Conservation (phyloP, 148 eudicot genomes). For the Vaccinium macrocarpon region DNA sequence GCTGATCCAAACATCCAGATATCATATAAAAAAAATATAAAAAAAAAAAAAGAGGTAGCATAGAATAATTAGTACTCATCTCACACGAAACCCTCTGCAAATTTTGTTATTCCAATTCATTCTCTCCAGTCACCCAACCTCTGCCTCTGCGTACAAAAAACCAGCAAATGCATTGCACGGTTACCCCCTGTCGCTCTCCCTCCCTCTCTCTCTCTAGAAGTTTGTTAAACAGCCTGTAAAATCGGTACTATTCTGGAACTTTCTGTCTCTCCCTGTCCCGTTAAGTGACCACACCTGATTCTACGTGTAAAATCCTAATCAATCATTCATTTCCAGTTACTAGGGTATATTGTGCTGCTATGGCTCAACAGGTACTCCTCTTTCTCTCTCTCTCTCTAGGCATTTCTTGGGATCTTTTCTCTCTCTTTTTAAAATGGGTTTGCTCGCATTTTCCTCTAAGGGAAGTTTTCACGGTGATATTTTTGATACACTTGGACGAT, state of each 20-base stretch:
- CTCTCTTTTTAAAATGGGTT: not conserved
- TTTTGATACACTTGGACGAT: too few relatives aligned
- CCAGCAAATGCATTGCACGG: not conserved
- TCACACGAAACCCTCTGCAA: slow-evolving; percentile 3
- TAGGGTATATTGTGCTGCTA: not conserved
- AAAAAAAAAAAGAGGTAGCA: too few relatives aligned
- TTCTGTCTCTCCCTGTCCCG: not conserved
- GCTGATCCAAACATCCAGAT: too few relatives aligned
- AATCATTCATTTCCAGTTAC: not conserved
- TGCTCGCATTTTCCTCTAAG: not conserved
- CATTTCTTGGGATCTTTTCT: not conserved
- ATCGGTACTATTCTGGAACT: not conserved
- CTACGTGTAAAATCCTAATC: not conserved
- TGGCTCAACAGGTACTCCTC: slow-evolving; percentile 33
- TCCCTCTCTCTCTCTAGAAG: not conserved
- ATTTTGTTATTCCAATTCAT: slow-evolving; percentile 11
- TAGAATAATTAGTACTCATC: not conserved
- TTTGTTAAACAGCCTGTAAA: not conserved
- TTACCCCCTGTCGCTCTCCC: not conserved
- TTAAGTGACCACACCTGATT: not conserved
- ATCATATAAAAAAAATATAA: too few relatives aligned
- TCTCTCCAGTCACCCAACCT: slow-evolving; percentile 9
- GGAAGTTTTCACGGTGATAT: too few relatives aligned
- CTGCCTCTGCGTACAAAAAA: not conserved
- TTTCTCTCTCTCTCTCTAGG: not conserved